Base-by-base conservation (phyloP, 2,329 filamentous ascomycete species). In the Xylaria polymorpha region DNA sequence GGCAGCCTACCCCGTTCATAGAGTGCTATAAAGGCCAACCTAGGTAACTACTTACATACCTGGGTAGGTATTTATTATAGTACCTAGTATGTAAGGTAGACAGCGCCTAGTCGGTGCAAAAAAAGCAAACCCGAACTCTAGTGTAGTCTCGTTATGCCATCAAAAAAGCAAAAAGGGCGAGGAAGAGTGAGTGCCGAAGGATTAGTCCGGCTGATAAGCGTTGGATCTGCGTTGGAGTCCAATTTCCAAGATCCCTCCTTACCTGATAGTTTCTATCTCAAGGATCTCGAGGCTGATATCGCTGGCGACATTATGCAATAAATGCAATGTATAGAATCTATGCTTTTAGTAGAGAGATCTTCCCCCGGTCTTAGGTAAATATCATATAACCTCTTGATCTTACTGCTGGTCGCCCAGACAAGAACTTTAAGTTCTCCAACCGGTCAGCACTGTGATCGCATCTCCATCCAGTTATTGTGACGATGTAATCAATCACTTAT, bases 361-460 rank as follows among this genome's bases (percentile, higher is more conserved):
- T 50, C 18, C 53, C 61, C 25, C 53, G 61, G 37, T n/a, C 12
- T 43, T 41, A 53, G 25, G 25, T 29, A 29, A 29, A 41, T 43
- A 58, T 57, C 50, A 53, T 32, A 53, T 35, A 53, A 35, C 18
- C 29, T 53, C 50, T 32, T n/a, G 50, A 53, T 53, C 50, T 35
- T 15, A 53, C 29, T 18, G 25, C 50, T 8, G 50, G 25, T 35
- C n/a, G n/a, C 29, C 50, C 29, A 53, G 53, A 25, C 3, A 57
- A 29, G 51, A 61, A 9, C 46, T 48, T 25, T 48, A 37, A 46
- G 22, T 44, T 61, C 57, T 55, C 58, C 58, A 59, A 63, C 46
- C 20, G 3, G 20, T 41, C 22, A 7, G 3, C 22, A 32, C 51
- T 10, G 37, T 51, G 10, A 63, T 20, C 18, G 41, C n/a, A n/a